Conservation (phyloP, 495 filamentous ascomycete species). For the Terfezia boudieri region DNA sequence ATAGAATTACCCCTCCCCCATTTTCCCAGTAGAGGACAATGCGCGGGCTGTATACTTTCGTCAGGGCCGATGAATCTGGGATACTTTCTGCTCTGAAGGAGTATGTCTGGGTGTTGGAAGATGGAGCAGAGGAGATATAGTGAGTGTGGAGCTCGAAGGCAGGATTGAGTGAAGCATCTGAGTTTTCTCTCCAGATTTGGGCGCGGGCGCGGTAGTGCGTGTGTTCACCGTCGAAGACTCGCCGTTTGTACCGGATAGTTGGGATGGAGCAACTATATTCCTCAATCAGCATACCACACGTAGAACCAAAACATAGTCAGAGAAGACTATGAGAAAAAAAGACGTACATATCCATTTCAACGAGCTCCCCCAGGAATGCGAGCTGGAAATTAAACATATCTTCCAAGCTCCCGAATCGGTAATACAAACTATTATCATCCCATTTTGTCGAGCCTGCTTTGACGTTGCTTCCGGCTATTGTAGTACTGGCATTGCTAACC, state of each 20-base stretch:
- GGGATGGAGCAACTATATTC: neutral
- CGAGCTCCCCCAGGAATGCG: slow-evolving; percentile 11
- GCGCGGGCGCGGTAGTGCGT: slow-evolving; percentile 10
- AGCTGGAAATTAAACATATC: slow-evolving; percentile 16
- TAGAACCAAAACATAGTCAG: neutral
- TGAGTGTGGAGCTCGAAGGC: neutral
- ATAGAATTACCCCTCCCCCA: neutral
- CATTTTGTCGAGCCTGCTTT: neutral
- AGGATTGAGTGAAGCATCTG: neutral
- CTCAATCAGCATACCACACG: neutral
- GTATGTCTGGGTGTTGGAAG: neutral
- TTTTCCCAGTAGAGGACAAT: slow-evolving; percentile 13
- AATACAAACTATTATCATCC: slow-evolving; percentile 5
- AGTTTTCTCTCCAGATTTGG: slow-evolving; percentile 12
- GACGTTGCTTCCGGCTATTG: too few species aligned
- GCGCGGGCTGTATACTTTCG: slow-evolving; percentile 8
- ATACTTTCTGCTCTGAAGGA: neutral
- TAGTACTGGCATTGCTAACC: too few species aligned
- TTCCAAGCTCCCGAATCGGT: slow-evolving; percentile 4
- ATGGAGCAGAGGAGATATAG: neutral
- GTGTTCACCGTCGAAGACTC: slow-evolving; percentile 5
- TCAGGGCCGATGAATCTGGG: neutral
- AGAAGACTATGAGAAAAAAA: neutral
- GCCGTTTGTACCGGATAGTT: slow-evolving; percentile 8
- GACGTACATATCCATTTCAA: slow-evolving; percentile 10